Percentiles rank a stretch among this genome's conserved stretches.
These are phyloP conservation scores for Dacryopinax spathularia DNA, from an alignment of 768 basidiomycete genomes.

Conservation along the genomic window DNA sequence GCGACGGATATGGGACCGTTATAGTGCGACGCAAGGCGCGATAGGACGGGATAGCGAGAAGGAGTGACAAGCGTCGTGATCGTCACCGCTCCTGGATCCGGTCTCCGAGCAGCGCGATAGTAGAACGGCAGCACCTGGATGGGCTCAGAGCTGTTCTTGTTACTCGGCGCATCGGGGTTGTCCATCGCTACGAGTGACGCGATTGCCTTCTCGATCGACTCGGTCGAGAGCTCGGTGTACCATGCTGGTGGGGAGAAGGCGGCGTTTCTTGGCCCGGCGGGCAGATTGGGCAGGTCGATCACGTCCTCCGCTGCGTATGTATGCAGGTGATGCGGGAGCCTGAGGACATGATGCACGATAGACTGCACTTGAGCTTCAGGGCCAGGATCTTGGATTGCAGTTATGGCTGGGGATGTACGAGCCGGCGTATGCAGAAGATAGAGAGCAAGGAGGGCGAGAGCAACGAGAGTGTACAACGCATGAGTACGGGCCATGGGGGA, in stretches of 20 bases:
- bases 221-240: background rate
- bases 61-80: slow-evolving; percentile 68
- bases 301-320: background rate
- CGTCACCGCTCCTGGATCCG: slow-evolving; percentile 57
- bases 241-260: background rate
- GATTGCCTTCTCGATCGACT: background rate
- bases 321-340: slow-evolving; percentile 1
- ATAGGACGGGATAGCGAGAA: slow-evolving; percentile 5
- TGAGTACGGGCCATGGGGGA: background rate
- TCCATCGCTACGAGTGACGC: background rate
- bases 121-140: slow-evolving; percentile 69
- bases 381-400: background rate
- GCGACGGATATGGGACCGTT: slow-evolving; percentile 75
- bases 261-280: background rate
- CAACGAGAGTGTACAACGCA: background rate
- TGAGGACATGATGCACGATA: background rate
- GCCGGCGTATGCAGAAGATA: background rate
- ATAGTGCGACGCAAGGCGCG: background rate
- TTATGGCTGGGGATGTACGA: background rate
- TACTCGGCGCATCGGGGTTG: slow-evolving; percentile 1
- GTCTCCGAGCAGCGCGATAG: slow-evolving; percentile 46
- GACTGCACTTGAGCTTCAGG: background rate
- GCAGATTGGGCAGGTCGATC: background rate
- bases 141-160: slow-evolving; percentile 27
- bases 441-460: background rate